Evolutionary conservation across 2,329 filamentous ascomycete genomes (phyloP).

Genomic region (Fusarium luffae): DNA sequence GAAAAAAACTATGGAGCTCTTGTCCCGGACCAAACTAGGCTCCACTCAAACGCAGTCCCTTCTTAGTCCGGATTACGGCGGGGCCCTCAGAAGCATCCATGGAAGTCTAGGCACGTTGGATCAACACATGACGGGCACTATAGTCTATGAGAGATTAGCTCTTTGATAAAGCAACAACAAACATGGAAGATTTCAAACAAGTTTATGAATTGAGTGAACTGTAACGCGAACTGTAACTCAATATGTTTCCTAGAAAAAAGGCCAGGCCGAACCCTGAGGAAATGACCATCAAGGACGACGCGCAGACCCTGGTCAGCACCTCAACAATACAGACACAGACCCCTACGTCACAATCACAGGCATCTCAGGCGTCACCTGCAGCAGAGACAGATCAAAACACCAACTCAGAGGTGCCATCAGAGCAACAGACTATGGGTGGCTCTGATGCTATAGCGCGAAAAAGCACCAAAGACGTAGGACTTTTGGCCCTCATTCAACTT

Average conservation of each 20-base stretch:
- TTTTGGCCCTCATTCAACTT: not conserved
- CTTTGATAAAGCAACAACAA: constrained; percentile 16
- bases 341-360: constrained; percentile 47
- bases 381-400: constrained; percentile 30
- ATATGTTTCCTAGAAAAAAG: constrained; percentile 52
- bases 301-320: constrained; percentile 27
- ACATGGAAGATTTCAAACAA: constrained; percentile 10
- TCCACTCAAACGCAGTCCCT: constrained; percentile 3
- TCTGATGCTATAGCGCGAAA: constrained; percentile 9
- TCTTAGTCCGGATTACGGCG: constrained; percentile 5
- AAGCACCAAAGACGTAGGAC: constrained; percentile 32
- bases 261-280: constrained; percentile 47
- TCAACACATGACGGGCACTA: constrained; percentile 35
- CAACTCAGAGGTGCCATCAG: constrained; percentile 29
- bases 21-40: not conserved
- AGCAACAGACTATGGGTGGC: constrained; percentile 29
- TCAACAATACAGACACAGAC: constrained; percentile 26
- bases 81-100: constrained; percentile 13
- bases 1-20: constrained; percentile 14
- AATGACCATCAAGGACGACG: constrained; percentile 28
- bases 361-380: constrained; percentile 36
- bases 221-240: not conserved
- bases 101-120: constrained; percentile 29
- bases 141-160: constrained; percentile 14
- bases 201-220: constrained; percentile 16